These are phyloP conservation scores for Lentithecium fluviatile DNA, from an alignment of 495 filamentous ascomycete species.

Conservation along the genomic window DNA sequence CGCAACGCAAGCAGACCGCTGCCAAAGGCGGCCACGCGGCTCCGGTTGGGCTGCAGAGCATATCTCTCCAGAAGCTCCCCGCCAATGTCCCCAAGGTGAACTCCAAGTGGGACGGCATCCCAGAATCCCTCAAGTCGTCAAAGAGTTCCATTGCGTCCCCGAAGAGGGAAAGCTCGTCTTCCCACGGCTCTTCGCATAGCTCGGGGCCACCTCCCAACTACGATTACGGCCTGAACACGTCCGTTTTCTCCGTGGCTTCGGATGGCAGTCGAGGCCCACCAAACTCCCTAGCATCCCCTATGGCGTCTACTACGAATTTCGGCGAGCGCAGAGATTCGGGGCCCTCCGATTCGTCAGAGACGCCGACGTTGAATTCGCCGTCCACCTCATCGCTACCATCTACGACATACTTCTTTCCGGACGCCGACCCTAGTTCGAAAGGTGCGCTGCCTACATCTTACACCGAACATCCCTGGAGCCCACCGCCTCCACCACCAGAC, in stretches of 20 bases:
- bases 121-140: conserved; percentile 41
- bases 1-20: conserved; percentile 39
- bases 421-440: conserved; percentile 6
- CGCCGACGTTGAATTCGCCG: conserved; percentile 6
- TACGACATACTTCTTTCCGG: conserved; percentile 30
- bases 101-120: conserved; percentile 52
- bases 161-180: conserved; percentile 6
- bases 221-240: background rate
- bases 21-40: conserved; percentile 31
- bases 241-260: conserved; percentile 12
- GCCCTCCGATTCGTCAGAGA: conserved; percentile 3
- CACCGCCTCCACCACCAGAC: background rate
- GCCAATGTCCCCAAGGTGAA: conserved; percentile 50
- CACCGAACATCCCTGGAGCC: background rate
- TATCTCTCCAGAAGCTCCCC: conserved; percentile 48
- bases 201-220: background rate
- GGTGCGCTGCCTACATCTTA: background rate
- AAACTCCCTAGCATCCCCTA: conserved; percentile 20
- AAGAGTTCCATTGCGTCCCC: conserved; percentile 14
- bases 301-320: background rate
- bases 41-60: conserved; percentile 38
- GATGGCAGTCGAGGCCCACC: conserved; percentile 14
- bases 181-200: background rate
- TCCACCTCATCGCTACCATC: conserved; percentile 26
- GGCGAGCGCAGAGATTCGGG: conserved; percentile 16